Evolutionary conservation across 495 filamentous ascomycete species (phyloP).

Genomic region (Penicillium roqueforti): DNA sequence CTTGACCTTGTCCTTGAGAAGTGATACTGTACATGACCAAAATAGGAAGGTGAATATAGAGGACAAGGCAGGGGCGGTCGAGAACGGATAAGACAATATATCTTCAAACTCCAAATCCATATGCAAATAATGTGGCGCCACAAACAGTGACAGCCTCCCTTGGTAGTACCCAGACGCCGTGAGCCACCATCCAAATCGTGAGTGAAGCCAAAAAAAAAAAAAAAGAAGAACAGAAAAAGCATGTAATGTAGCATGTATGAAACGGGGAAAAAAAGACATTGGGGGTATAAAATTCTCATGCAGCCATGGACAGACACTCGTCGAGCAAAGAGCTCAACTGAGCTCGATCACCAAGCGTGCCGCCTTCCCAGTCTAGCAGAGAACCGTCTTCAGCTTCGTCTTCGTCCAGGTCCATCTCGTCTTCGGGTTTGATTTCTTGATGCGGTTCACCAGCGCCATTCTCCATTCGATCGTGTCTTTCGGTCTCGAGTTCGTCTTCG

Average conservation of each 20-base stretch:
- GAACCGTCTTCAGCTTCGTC: slow-evolving; percentile 33
- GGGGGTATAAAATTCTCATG: slow-evolving; percentile 30
- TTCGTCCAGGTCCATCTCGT: slow-evolving; percentile 63
- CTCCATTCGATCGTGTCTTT: slow-evolving; percentile 45
- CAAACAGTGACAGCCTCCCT: slow-evolving; percentile 8
- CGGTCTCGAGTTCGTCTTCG: slow-evolving; percentile 69
- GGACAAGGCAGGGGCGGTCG: slow-evolving; percentile 8
- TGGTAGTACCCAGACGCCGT: slow-evolving; percentile 27
- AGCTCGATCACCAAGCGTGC: slow-evolving; percentile 53
- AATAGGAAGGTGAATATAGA: neutral
- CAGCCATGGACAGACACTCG: slow-evolving; percentile 49
- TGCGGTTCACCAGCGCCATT: slow-evolving; percentile 21
- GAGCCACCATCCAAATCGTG: slow-evolving; percentile 20
- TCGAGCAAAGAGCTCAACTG: slow-evolving; percentile 69
- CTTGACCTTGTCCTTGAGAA: slow-evolving; percentile 5
- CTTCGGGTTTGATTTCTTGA: slow-evolving; percentile 42
- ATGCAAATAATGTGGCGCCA: slow-evolving; percentile 22
- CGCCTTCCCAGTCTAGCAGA: slow-evolving; percentile 69
- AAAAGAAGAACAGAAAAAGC: neutral
- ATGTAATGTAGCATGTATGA: slow-evolving; percentile 11
- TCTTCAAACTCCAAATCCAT: slow-evolving; percentile 27
- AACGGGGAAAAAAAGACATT: slow-evolving; percentile 5
- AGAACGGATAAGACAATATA: slow-evolving; percentile 13
- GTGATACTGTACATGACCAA: slow-evolving; percentile 23
- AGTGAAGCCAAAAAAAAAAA: slow-evolving; percentile 19